Conservation (phyloP, 176 grass and related monocot species). For the Aegilops bicornis region DNA sequence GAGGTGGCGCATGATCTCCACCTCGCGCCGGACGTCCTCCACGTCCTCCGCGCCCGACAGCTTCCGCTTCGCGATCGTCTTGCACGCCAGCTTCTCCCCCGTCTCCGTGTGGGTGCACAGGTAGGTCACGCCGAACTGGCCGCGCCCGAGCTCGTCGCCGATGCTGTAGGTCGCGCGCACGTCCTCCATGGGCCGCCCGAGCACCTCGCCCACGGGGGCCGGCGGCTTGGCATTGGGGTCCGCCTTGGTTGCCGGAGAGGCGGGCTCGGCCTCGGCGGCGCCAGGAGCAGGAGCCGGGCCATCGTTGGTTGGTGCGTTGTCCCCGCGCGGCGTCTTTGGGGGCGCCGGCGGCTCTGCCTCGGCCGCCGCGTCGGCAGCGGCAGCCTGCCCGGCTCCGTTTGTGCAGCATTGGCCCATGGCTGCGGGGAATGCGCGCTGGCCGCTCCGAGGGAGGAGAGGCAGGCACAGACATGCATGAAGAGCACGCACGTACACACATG, state of each 20-base stretch:
- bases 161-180: conserved; percentile 48
- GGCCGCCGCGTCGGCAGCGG: background rate
- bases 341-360: background rate
- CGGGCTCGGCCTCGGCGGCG: background rate
- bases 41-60: conserved; percentile 51
- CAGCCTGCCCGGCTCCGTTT: conserved; percentile 12
- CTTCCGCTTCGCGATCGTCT: conserved; percentile 83
- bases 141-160: conserved; percentile 84
- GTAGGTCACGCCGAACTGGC: conserved; percentile 89
- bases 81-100: conserved; percentile 76
- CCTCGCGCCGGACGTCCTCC: conserved; percentile 73
- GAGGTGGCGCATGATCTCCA: conserved; percentile 89
- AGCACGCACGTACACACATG: conserved; percentile 8
- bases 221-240: conserved; percentile 26
- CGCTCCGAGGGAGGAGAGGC: conserved; percentile 39
- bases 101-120: conserved; percentile 67
- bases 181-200: conserved; percentile 71
- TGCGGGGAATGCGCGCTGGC: conserved; percentile 31
- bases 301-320: background rate
- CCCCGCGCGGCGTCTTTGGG: background rate
- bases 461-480: conserved; percentile 21
- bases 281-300: background rate
- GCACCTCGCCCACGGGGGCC: conserved; percentile 50
- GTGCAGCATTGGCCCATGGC: conserved; percentile 73
- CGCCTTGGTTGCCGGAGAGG: conserved; percentile 2